phyloP scores from a whole-genome alignment of 768 basidiomycete genomes.

The Rhizopogon rudus region DNA sequence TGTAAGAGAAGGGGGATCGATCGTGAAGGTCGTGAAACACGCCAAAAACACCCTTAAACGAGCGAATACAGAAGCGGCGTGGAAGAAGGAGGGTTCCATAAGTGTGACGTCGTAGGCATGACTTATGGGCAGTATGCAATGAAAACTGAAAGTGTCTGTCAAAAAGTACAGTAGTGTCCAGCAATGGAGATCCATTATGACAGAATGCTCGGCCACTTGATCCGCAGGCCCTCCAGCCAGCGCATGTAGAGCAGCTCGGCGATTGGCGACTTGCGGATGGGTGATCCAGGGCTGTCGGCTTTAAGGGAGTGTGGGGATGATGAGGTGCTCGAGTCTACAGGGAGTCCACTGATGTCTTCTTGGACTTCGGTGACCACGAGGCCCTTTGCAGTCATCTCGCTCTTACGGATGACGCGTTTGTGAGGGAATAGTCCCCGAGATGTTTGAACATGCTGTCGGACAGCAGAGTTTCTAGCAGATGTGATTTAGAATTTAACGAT shows the following conservation, averaged over 20 bases:
- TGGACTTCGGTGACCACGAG: constrained; percentile 79
- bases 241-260: constrained; percentile 96
- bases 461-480: constrained; percentile 59
- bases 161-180: not conserved
- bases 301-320: constrained; percentile 25
- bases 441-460: constrained; percentile 80
- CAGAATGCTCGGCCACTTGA: constrained; percentile 83
- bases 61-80: not conserved
- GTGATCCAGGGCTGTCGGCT: constrained; percentile 34
- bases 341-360: constrained; percentile 58
- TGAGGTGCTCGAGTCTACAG: constrained; percentile 29
- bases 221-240: constrained; percentile 88
- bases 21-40: constrained; percentile 1
- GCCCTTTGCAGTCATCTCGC: constrained; percentile 82
- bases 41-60: not conserved
- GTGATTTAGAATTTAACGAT: constrained; percentile 4
- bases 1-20: not conserved
- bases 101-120: not conserved
- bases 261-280: constrained; percentile 76
- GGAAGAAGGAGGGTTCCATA: constrained; percentile 3
- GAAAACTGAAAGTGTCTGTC: not conserved
- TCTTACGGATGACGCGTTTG: constrained; percentile 70
- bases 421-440: constrained; percentile 79
- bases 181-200: constrained; percentile 17
- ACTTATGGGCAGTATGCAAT: not conserved